A percentile compares a stretch with the other conserved stretches of the same genome.
phyloP scores from a whole-genome alignment of 225 moss, liverwort and hornwort species.

The Rhytidiadelphus loreus region DNA sequence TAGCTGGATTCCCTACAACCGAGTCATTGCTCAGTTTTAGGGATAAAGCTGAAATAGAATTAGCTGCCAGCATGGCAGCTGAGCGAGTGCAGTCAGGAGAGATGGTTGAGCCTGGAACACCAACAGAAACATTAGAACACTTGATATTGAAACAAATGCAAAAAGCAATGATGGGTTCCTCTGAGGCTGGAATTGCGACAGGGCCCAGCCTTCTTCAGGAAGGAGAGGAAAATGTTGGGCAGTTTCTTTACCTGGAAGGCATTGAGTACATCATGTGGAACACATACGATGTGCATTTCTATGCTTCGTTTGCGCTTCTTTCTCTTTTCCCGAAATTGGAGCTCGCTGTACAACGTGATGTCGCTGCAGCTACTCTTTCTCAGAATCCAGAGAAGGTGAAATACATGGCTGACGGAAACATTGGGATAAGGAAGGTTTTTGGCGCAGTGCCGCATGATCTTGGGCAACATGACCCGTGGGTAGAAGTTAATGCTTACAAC shows the following conservation, averaged over 20 bases:
- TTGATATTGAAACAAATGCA: conserved; percentile 69
- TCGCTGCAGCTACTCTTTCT: conserved; percentile 85
- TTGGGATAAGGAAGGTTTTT: conserved; percentile 78
- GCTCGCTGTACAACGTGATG: conserved; percentile 83
- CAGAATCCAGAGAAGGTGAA: conserved; percentile 79
- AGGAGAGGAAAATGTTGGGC: conserved; percentile 94
- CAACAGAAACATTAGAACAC: conserved; percentile 51
- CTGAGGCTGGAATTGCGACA: conserved; percentile 52
- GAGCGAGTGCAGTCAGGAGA: conserved; percentile 32
- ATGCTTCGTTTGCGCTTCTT: conserved; percentile 93
- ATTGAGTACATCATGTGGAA: conserved; percentile 98
- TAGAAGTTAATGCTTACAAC: conserved; percentile 93
- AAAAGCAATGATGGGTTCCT: conserved; percentile 45
- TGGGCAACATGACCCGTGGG: conserved; percentile 89
- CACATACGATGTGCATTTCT: conserved; percentile 98
- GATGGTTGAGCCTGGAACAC: neutral
- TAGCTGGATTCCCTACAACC: conserved; percentile 46
- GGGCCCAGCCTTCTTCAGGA: conserved; percentile 69
- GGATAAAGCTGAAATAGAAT: conserved; percentile 33
- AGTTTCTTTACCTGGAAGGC: conserved; percentile 96
- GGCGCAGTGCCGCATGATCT: conserved; percentile 94
- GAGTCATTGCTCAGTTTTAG: conserved; percentile 42
- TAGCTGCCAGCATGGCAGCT: conserved; percentile 22
- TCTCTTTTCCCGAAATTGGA: conserved; percentile 94
- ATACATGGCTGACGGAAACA: conserved; percentile 72